A percentile compares a stretch with the other conserved stretches of the same genome.
Conservation (phyloP, 768 basidiomycete species). For the Cyathus striatus region DNA sequence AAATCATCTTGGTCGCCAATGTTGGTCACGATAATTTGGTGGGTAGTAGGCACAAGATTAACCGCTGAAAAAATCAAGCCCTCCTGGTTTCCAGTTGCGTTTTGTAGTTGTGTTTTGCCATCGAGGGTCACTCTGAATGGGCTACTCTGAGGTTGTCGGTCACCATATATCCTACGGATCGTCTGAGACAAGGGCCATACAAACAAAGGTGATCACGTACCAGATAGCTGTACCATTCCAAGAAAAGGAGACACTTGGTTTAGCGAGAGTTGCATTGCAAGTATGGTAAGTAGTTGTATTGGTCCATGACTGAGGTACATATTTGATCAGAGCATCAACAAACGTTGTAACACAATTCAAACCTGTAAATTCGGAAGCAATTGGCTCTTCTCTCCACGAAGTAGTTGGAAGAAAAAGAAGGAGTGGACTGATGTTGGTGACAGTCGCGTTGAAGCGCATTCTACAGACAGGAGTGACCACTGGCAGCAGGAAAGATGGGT, state of each 20-base stretch:
- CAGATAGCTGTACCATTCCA: not conserved
- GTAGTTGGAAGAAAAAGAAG: constrained; percentile 5
- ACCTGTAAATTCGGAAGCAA: not conserved
- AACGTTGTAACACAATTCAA: not conserved
- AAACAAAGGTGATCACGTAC: not conserved
- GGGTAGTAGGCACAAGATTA: not conserved
- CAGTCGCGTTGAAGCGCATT: constrained; percentile 9
- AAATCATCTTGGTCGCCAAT: not conserved
- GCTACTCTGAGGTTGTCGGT: not conserved
- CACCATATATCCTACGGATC: not conserved
- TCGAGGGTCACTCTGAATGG: too few relatives aligned
- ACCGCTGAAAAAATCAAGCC: not conserved
- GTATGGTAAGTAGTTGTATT: not conserved
- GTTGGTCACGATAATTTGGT: not conserved
- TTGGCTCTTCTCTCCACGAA: constrained; percentile 5
- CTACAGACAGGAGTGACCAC: too few relatives aligned
- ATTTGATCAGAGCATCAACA: not conserved
- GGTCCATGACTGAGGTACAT: not conserved
- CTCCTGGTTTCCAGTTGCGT: not conserved
- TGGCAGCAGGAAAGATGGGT: too few relatives aligned
- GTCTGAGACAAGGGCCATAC: not conserved
- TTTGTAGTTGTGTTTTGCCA: not conserved
- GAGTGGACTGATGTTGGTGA: constrained; percentile 8
- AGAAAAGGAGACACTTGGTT: not conserved
- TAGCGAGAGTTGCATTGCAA: not conserved